Percentiles rank a stretch among this genome's conserved stretches.
These are phyloP conservation scores for Penicillium turbatum DNA, from an alignment of 495 filamentous ascomycete genomes.

Conservation along the genomic window DNA sequence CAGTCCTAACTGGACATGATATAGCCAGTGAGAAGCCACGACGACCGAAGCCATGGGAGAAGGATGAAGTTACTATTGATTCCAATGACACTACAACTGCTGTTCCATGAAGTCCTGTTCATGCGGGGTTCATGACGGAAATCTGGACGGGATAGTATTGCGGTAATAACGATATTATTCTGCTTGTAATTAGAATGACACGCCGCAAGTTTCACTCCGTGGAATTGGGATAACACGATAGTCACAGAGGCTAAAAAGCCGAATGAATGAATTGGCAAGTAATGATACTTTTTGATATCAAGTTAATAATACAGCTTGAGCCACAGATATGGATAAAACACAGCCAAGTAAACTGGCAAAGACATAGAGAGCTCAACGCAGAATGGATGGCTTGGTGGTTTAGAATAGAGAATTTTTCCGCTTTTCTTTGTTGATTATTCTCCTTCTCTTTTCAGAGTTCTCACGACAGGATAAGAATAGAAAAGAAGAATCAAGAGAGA, in stretches of 20 bases:
- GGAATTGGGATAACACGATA: conserved; percentile 6
- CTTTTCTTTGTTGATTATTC: neutral
- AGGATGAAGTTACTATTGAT: conserved; percentile 22
- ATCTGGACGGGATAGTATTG: neutral
- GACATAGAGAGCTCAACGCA: neutral
- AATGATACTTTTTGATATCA: conserved; percentile 14
- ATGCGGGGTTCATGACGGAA: neutral
- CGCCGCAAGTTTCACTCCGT: neutral
- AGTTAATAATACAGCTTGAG: neutral
- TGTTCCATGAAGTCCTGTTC: neutral
- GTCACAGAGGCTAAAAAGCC: conserved; percentile 6
- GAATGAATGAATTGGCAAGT: conserved; percentile 20
- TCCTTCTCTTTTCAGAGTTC: neutral
- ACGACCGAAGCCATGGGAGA: conserved; percentile 82
- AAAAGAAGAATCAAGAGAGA: neutral
- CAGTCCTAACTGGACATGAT: conserved; percentile 63
- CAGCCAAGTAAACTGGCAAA: neutral
- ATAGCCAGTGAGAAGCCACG: conserved; percentile 45
- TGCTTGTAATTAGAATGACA: conserved; percentile 6
- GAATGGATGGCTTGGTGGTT: too few relatives aligned
- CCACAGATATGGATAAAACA: neutral
- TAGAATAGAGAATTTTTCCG: neutral
- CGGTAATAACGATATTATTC: conserved; percentile 7
- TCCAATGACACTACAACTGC: conserved; percentile 6
- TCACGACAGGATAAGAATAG: neutral